These are phyloP conservation scores for Pseudocercospora fuligena DNA, from an alignment of 2,329 filamentous ascomycete species.

Conservation along the genomic window DNA sequence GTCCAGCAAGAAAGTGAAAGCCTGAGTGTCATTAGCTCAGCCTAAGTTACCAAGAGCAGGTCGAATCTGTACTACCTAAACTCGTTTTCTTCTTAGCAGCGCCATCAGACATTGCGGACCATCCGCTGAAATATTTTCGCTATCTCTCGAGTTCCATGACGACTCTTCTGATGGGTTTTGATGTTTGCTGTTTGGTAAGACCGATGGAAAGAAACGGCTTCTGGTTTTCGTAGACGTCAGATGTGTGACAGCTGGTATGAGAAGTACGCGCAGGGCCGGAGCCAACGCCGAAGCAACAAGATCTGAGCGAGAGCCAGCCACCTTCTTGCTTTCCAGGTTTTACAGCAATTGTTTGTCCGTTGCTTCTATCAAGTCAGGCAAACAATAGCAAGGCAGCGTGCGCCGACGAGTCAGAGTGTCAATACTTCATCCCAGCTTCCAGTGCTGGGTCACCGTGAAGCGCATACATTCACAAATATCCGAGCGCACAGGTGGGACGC, in stretches of 20 bases:
- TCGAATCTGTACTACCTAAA: conserved; percentile 23
- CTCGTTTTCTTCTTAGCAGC: conserved; percentile 30
- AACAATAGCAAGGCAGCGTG: no score
- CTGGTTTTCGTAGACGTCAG: conserved; percentile 5
- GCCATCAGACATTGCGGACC: conserved; percentile 25
- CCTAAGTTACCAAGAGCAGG: neutral
- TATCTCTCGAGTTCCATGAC: conserved; percentile 8
- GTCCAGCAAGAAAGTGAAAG: conserved; percentile 87
- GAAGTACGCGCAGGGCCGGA: neutral
- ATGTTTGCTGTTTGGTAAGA: conserved; percentile 7
- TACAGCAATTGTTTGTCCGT: neutral
- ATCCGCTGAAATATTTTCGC: conserved; percentile 9
- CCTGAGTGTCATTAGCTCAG: conserved; percentile 49
- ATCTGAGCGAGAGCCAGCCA: neutral
- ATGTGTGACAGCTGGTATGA: neutral
- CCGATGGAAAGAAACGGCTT: conserved; percentile 1
- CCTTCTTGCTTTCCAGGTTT: neutral
- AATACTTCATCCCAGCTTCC: no score
- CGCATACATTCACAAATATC: no score
- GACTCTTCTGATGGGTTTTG: neutral
- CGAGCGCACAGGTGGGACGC: no score
- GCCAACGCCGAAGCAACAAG: neutral
- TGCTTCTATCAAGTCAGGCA: no score
- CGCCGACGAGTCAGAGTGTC: no score
- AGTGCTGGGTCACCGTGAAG: no score